Base-by-base conservation (phyloP, 257 asterid genomes). In the Nicotiana knightiana region DNA sequence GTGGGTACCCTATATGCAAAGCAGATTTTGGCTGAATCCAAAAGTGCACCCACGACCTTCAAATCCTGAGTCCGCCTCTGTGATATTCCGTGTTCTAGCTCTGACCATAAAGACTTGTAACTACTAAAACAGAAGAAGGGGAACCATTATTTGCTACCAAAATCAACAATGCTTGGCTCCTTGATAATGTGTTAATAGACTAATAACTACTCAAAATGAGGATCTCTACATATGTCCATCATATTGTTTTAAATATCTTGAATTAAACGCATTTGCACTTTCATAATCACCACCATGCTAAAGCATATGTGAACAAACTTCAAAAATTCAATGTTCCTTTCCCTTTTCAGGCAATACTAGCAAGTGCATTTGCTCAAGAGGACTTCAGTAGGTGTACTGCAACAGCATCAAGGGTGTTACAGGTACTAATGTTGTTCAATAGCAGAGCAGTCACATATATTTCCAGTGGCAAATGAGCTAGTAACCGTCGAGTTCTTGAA, bases 351-450 rank as follows among this genome's bases (percentile, higher is more conserved):
- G 95, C 97, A 43, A 90, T 93, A 78, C 93, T 93, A 59, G 95
- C 97, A 9, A 87, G 91, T 83, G 93, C 97, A 46, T 93, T 93
- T 83, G 93, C 95, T 13, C 88, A 85, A 59, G 87, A 93, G 30
- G 97, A 93, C 85, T 89, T 91, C 73, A 39, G 9, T 30, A 65
- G 89, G 68, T 91, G 93, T 39, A 39, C 82, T 58, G 88, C 86
- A 78, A 86, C 96, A 5, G 96, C 89, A 4, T 83, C 95, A 9
- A 90, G 97, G 21, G 95, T 92, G 43, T 83, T 91, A 79, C 93
- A 93, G 93, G 96, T 91, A 80, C 39, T 30, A 73, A 26, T 35
- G 9, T 73, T 7, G 1, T 73, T 26, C 39, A 6, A 48, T 15
- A 26, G 9, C 62, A 48, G 62, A 12, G 35, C 4, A 73, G 0